Evolutionary conservation across 352 stramenopile species (phyloP), one percentile per base, ranked within the genome.

Genomic region (Elongisporangium prolatum): DNA sequence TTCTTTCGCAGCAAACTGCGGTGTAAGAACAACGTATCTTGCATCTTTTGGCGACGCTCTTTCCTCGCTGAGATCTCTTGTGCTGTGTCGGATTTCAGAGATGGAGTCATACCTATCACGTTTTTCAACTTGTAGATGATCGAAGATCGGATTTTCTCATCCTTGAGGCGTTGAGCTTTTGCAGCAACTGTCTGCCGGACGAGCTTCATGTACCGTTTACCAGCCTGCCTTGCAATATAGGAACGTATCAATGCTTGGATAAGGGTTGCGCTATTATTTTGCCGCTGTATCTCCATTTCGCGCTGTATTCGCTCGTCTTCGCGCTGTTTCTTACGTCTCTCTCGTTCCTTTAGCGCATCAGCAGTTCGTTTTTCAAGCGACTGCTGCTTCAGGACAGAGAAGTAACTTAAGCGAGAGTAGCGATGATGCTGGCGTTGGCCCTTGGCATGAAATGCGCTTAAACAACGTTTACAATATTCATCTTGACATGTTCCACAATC

Each of bases 391-490:
- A 91, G 59, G 16, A 91, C 64, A 0, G 82, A 88, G 57, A 81
- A 88, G 54, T 90, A 91, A 48, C 76, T 88, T 38, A 91, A 53
- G 17, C 78, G 80, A 38, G 76, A 60, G 28, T 70, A 88, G 4
- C 64, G 55, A 24, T 91, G 82, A 16, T 77, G 60, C 37, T 88
- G 77, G 0, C 82, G 67, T 54, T 89, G 69, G 1, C 77, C 79
- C 50, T 85, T 88, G 8, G 70, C 71, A 44, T 91, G 80, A 14
- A 72, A 69, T 10, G 58, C 59, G 8, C 72, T 75, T 50, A 91
- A 61, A 25, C 82, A 91, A 3, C 80, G 69, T 60, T 91, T 91
- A 63, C 82, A 91, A 55, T 76, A 91, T 4, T 72, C 64, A 24
- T 91, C 82, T 14, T 77, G 56, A 47, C 82, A 91, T 4, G 72